Percentiles rank a stretch among this genome's conserved stretches.
These are phyloP conservation scores for Monilinia aucupariae DNA, from an alignment of 2,329 filamentous ascomycete species.

Conservation along the genomic window DNA sequence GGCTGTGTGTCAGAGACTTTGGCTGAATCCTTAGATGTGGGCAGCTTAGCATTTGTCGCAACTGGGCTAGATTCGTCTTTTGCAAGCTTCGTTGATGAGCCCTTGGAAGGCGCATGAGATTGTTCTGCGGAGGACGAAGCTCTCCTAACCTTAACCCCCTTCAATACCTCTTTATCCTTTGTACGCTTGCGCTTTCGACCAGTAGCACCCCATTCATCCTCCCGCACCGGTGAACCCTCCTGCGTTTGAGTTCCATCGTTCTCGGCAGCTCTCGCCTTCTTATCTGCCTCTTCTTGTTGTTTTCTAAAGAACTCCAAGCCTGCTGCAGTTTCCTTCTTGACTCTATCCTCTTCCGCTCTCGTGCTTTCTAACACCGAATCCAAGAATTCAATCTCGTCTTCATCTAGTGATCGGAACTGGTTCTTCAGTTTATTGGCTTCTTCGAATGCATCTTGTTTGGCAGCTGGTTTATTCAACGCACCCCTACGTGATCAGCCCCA, in stretches of 20 bases:
- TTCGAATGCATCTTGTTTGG: constrained; percentile 78
- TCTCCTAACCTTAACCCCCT: constrained; percentile 34
- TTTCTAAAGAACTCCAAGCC: constrained; percentile 51
- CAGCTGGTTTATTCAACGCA: constrained; percentile 45
- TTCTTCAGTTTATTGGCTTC: constrained; percentile 66
- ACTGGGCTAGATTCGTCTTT: not conserved
- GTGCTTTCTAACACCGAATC: constrained; percentile 50
- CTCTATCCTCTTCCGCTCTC: constrained; percentile 49
- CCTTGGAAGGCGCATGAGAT: constrained; percentile 4
- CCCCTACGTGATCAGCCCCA: constrained; percentile 34
- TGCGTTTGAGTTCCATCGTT: constrained; percentile 19
- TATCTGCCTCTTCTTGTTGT: constrained; percentile 41
- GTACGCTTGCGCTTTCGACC: constrained; percentile 39
- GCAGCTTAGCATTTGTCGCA: not conserved
- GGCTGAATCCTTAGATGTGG: not conserved
- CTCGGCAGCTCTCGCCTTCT: constrained; percentile 27
- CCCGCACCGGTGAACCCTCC: constrained; percentile 24
- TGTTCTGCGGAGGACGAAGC: constrained; percentile 26
- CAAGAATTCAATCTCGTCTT: constrained; percentile 73
- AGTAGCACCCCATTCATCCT: constrained; percentile 37
- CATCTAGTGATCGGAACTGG: constrained; percentile 71
- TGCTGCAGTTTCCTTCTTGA: constrained; percentile 51
- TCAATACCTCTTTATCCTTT: constrained; percentile 38
- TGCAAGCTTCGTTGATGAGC: constrained; percentile 8
- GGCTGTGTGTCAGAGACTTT: not conserved